These are phyloP conservation scores for Angomonas deanei DNA, from an alignment of 208 protist species.

Conservation along the genomic window DNA sequence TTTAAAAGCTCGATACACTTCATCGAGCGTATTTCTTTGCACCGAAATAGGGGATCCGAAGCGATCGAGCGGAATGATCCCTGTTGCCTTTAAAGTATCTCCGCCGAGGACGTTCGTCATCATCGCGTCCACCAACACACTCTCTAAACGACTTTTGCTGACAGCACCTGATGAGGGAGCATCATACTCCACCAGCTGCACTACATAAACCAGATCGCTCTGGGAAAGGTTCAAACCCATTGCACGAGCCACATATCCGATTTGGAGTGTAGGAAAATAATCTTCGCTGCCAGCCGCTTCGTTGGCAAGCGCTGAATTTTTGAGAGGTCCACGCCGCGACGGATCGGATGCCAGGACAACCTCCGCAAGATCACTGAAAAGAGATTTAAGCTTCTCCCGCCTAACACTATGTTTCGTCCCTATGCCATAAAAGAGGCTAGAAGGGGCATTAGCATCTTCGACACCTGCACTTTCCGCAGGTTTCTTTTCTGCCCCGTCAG, in stretches of 20 bases:
- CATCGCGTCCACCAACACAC: constrained; percentile 66
- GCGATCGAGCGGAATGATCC: constrained; percentile 8
- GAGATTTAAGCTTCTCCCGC: constrained; percentile 2
- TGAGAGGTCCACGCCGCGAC: background rate
- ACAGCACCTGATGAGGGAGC: constrained; percentile 55
- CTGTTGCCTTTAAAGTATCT: constrained; percentile 18
- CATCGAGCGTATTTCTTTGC: constrained; percentile 41
- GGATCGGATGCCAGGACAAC: constrained; percentile 20
- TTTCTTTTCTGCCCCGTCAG: background rate
- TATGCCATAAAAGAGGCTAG: background rate
- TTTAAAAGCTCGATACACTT: constrained; percentile 66
- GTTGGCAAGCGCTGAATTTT: background rate
- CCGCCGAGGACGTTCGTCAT: constrained; percentile 63
- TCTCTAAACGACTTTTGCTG: constrained; percentile 27
- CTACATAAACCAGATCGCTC: constrained; percentile 43
- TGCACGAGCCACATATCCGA: constrained; percentile 77
- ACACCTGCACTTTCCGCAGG: background rate
- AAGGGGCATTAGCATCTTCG: background rate
- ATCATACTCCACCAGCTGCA: constrained; percentile 72
- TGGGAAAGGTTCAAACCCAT: constrained; percentile 81
- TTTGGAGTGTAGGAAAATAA: constrained; percentile 58
- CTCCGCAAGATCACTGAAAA: constrained; percentile 29
- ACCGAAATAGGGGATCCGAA: constrained; percentile 24
- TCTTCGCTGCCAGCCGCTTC: constrained; percentile 11
- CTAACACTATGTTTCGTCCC: background rate